These are phyloP conservation scores for Mangifera indica DNA, from an alignment of 345 rosid species.

Conservation along the genomic window DNA sequence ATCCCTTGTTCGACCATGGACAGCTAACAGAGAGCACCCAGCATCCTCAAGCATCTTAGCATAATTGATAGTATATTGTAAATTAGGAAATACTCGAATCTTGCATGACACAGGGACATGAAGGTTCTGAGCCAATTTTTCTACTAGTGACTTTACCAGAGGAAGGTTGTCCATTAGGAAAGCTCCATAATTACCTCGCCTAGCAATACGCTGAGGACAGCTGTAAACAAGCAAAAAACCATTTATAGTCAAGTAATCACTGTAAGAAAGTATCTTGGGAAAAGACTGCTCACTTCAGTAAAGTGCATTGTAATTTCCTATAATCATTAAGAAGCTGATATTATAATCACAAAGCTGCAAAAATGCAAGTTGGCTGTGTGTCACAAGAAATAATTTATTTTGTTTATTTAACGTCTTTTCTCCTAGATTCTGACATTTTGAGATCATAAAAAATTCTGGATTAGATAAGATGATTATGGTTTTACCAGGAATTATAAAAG, in stretches of 20 bases:
- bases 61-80: slow-evolving; percentile 69
- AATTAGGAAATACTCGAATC: slow-evolving; percentile 73
- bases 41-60: slow-evolving; percentile 96
- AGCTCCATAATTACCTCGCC: slow-evolving; percentile 88
- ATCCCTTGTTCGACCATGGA: slow-evolving; percentile 86
- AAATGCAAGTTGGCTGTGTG: no score
- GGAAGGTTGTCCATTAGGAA: slow-evolving; percentile 96
- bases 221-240: slow-evolving; percentile 32
- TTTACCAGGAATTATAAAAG: not conserved
- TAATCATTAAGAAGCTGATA: no score
- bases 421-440: no score
- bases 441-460: no score
- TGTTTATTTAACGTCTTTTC: no score
- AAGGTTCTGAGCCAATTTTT: slow-evolving; percentile 64
- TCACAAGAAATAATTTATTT: no score
- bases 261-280: not conserved
- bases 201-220: slow-evolving; percentile 94
- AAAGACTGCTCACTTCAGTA: not conserved
- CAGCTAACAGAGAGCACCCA: slow-evolving; percentile 89
- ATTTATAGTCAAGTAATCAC: not conserved
- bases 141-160: slow-evolving; percentile 79
- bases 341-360: no score
- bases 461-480: not conserved
- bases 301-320: not conserved
- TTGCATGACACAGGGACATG: slow-evolving; percentile 85